A percentile compares a stretch with the other conserved stretches of the same genome.
These are phyloP conservation scores for Fragaria nilgerrensis DNA, from an alignment of 306 rosid species.

Conservation along the genomic window DNA sequence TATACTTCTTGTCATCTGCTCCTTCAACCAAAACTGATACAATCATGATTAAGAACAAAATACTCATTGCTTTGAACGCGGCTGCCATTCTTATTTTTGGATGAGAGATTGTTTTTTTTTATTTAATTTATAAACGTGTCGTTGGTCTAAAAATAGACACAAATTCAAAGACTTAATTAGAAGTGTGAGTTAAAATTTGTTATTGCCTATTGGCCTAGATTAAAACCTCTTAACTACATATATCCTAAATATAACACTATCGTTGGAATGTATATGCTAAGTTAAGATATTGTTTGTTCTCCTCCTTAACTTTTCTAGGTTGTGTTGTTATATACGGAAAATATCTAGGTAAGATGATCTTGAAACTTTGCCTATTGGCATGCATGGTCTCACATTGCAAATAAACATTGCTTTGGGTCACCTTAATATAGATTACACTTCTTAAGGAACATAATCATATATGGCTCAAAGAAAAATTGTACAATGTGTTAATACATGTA, in stretches of 20 bases:
- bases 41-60: not conserved
- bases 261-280: not conserved
- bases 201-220: not conserved
- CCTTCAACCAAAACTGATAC: not conserved
- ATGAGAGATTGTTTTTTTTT: not conserved
- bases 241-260: not conserved
- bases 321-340: not conserved
- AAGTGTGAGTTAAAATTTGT: not conserved
- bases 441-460: too few species aligned
- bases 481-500: too few species aligned
- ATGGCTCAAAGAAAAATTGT: too few species aligned
- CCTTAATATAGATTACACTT: too few species aligned
- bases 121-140: not conserved
- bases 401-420: not conserved
- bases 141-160: not conserved
- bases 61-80: not conserved
- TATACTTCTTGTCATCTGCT: not conserved
- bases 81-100: not conserved
- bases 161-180: not conserved
- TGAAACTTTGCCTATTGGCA: not conserved
- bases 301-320: not conserved
- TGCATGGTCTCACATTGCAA: not conserved
- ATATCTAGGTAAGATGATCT: not conserved
- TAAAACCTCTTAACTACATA: not conserved
- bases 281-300: not conserved